Percentiles rank a stretch among this genome's conserved stretches.
Conservation (phyloP, 768 basidiomycete species). For the Lactifluus volemus region DNA sequence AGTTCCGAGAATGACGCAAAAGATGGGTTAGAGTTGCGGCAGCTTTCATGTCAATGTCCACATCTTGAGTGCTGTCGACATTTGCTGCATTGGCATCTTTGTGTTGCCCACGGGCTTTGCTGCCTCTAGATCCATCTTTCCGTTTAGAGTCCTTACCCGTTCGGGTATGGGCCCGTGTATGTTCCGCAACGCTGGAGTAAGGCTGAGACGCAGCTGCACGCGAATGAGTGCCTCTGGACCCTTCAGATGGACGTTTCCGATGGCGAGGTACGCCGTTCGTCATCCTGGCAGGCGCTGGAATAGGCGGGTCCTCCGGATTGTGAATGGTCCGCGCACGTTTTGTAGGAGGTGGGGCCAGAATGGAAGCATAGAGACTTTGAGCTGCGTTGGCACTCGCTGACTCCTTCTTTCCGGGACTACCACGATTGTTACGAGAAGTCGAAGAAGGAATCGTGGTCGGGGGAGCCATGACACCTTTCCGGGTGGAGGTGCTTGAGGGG, state of each 20-base stretch:
- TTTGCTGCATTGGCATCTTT: conserved; percentile 4
- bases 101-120: conserved; percentile 1
- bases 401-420: conserved; percentile 22
- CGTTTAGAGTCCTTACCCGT: conserved; percentile 10
- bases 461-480: conserved; percentile 40
- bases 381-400: conserved; percentile 31
- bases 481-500: conserved; percentile 17
- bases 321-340: conserved; percentile 76
- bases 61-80: conserved; percentile 33
- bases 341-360: conserved; percentile 66
- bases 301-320: conserved; percentile 61
- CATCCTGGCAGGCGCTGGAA: conserved; percentile 39
- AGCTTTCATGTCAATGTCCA: conserved; percentile 72
- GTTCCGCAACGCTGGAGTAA: conserved; percentile 18
- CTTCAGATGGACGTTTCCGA: conserved; percentile 21
- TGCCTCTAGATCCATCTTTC: conserved; percentile 1
- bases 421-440: conserved; percentile 6
- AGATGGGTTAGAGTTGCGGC: conserved; percentile 73
- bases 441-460: conserved; percentile 25
- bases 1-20: conserved; percentile 54
- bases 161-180: conserved; percentile 18
- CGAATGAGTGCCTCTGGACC: conserved; percentile 3
- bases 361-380: conserved; percentile 63
- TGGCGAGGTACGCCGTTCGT: conserved; percentile 22
- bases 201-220: conserved; percentile 8